Base-by-base conservation (phyloP, 208 protist genomes). In the Naegleria lovaniensis region DNA sequence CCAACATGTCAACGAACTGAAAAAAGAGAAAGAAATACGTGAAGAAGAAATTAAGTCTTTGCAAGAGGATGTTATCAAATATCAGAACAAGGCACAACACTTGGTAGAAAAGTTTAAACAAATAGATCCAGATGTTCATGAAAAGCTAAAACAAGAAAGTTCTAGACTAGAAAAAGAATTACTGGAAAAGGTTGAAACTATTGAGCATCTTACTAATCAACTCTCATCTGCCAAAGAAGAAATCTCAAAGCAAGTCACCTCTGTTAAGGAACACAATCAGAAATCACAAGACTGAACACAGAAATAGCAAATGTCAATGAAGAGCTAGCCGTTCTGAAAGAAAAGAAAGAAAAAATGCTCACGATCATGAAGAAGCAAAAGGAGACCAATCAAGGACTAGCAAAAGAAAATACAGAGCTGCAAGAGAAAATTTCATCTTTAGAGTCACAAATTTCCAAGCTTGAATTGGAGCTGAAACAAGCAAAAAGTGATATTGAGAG, bases 101-200 rank as follows among this genome's bases (percentile, higher is more conserved):
- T 67, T 89, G n/a, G 15, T 67, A 0, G 19, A 89, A 89, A 89
- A 89, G 22, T 89, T 55, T 40, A 89, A 89, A 25, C 85, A 89
- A 67, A 67, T 89, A 29, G 48, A 89, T 67, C 85, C 85, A 29
- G 48, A 89, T 0, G 85, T 48, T 33, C 85, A 89, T 67, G 33
- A 86, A 33, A 51, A 33, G 11, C 16, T 86, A 13, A 5, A 33
- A 33, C 13, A 86, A 86, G 39, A 86, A 33, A 67, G 19, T 2
- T 67, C 13, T 3, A 29, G 2, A 3, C 15, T 51, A 33, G 83
- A 51, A n/a, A 25, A n/a, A 40, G 4, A 13, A 29, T 22, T 41
- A 25, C 29, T 51, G 16, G 40, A 51, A 33, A 86, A 48, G 38
- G 40, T 51, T 1, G 75, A n/a, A 39, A 16, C 36, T 1, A 13